Evolutionary conservation across 441 rosid species (phyloP).

Genomic region (Theobroma grandiflorum): DNA sequence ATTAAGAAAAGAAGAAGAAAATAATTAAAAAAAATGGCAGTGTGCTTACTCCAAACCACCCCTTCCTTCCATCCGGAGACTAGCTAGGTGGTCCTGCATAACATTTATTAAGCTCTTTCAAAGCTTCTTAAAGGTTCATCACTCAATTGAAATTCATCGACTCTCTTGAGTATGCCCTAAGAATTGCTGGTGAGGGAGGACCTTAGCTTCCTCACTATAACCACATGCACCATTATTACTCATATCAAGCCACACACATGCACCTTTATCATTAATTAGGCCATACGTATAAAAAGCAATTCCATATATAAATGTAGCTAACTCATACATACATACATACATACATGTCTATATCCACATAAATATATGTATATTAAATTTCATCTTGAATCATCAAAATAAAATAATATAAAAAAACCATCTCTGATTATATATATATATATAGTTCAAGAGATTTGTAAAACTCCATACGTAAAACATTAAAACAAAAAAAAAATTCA

Average conservation of each 20-base stretch:
- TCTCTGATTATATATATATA: no score
- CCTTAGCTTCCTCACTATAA: constrained; percentile 19
- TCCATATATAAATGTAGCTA: background rate
- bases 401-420: background rate
- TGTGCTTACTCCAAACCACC: background rate
- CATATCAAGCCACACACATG: constrained; percentile 36
- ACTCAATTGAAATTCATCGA: background rate
- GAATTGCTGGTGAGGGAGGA: constrained; percentile 46
- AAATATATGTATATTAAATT: background rate
- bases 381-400: background rate
- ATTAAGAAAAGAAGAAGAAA: no score
- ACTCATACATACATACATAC: background rate
- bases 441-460: no score
- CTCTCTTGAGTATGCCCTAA: constrained; percentile 42
- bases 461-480: no score
- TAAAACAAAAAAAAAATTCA: no score
- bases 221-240: constrained; percentile 42
- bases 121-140: background rate
- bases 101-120: background rate
- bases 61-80: background rate
- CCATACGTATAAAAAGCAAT: background rate
- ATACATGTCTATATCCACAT: background rate
- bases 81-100: background rate
- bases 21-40: background rate
- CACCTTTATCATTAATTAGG: constrained; percentile 34